Conservation (phyloP, 2,329 filamentous ascomycete species). For the Fonsecaea pedrosoi region DNA sequence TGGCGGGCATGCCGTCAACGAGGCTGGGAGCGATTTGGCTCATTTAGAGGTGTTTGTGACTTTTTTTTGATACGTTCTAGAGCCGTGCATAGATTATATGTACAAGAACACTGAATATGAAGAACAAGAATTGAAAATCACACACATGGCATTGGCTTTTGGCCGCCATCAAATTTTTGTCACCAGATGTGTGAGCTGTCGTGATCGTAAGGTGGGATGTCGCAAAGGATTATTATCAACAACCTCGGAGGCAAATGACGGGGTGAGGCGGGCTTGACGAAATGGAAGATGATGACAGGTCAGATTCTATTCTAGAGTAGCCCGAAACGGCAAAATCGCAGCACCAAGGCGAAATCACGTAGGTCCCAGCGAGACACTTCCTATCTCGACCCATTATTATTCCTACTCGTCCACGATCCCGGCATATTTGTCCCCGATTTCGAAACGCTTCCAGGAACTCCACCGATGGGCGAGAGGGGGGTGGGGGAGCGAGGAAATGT, state of each 20-base stretch:
- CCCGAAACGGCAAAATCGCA: neutral
- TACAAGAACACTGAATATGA: neutral
- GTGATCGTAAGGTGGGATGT: neutral
- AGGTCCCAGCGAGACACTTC: neutral
- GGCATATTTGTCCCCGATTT: neutral
- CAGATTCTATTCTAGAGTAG: neutral
- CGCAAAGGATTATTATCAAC: neutral
- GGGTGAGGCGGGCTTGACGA: neutral
- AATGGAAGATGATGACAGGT: neutral
- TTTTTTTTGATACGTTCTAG: neutral
- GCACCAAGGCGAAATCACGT: neutral
- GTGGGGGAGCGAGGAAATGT: neutral
- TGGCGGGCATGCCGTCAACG: neutral
- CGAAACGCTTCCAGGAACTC: neutral
- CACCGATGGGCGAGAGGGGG: neutral
- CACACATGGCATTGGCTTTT: neutral
- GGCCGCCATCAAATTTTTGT: neutral
- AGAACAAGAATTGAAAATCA: neutral
- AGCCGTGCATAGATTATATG: neutral
- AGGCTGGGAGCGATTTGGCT: neutral
- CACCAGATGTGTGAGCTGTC: neutral
- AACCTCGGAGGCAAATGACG: neutral
- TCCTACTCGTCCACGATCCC: neutral
- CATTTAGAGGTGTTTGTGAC: neutral
- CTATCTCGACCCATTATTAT: neutral